Base-by-base conservation (phyloP, 2,329 filamentous ascomycete species). In the Acarospora socialis region DNA sequence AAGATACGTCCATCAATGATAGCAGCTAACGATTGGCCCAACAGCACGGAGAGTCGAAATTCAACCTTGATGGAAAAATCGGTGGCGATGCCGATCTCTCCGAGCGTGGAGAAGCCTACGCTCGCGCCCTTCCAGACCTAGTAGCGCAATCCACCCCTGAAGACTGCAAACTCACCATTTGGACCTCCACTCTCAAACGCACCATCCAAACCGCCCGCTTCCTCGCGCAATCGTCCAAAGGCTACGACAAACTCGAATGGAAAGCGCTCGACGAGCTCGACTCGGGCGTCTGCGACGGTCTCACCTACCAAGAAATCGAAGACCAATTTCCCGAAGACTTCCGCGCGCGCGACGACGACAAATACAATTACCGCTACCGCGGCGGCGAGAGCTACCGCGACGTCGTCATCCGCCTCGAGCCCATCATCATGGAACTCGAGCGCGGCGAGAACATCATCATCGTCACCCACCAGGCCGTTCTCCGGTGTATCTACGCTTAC, bases 371-470 rank as follows among this genome's bases (percentile, higher is more conserved):
- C 61, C 83, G 90, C 35, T 98, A 98, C 59, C 78, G 90, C 4
- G 90, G 90, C 41, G 90, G 90, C 33, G 90, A 98, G 60, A 92
- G 81, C 39, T 81, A 98, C 56, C 81, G 87, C 34, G 90, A 98
- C 50, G 87, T 98, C 1, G 90, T 98, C 23, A 95, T 94, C 48
- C 83, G 90, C 1, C 74, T 98, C 1, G 90, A 98, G 52, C 90
- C 90, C 40, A 98, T 98, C 58, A 98, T 98, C 60, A 98, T 98
- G 90, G 90, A 98, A 55, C 67, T 98, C 32, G 90, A 98, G 57
- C 74, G 90, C 40, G 83, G 78, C 45, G 90, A 95, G 56, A 92
- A 98, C 51, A 92, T 98, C 44, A 73, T 98, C 38, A 95, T 98
- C 46, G 84, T 98, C 39, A 95, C 90, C 3, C 90, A 98, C 54